These are phyloP conservation scores for Acanthamoeba culbertsoni DNA, from an alignment of 208 protist genomes.

Conservation along the genomic window DNA sequence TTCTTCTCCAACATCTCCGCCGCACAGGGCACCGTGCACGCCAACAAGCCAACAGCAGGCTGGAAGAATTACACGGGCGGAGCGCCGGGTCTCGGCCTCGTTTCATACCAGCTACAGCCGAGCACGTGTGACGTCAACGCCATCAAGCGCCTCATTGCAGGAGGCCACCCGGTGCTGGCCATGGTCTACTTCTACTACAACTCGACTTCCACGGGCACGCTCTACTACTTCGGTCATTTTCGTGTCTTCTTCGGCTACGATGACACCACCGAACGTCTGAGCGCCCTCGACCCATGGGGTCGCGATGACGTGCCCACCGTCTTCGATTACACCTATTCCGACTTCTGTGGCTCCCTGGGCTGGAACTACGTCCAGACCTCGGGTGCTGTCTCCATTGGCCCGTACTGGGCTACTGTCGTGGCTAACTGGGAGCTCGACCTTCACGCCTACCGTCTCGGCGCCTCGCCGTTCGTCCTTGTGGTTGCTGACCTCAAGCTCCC, in stretches of 20 bases:
- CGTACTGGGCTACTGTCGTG: background rate
- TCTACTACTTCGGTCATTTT: conserved; percentile 30
- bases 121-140: background rate
- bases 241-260: background rate
- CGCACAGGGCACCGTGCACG: background rate
- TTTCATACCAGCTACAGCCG: background rate
- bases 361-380: conserved; percentile 28
- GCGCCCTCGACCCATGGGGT: background rate
- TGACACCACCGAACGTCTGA: background rate
- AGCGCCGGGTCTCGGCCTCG: background rate
- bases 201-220: background rate
- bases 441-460: background rate
- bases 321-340: background rate
- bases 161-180: background rate
- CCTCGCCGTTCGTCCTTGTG: background rate
- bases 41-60: background rate
- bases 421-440: background rate
- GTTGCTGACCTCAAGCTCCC: background rate
- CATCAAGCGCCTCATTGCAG: background rate
- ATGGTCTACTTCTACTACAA: conserved; percentile 36
- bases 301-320: background rate
- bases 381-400: background rate
- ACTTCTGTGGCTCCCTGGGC: background rate
- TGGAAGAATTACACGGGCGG: background rate
- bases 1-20: background rate